Evolutionary conservation across 768 basidiomycete species (phyloP), one percentile per base, ranked within the genome.

Genomic region (Exidia glandulosa): DNA sequence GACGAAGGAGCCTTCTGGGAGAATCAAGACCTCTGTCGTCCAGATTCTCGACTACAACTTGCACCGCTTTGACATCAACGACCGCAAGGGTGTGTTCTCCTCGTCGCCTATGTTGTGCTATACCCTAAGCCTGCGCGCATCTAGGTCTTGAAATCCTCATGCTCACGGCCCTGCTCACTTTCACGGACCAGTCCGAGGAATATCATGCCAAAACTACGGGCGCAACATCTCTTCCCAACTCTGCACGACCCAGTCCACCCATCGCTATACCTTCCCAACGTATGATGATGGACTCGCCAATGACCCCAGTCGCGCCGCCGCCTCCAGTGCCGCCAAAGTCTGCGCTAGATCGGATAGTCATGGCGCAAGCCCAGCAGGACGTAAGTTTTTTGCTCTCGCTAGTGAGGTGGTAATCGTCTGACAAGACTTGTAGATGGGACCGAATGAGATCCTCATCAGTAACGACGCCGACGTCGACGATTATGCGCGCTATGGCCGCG

Each of bases 11-110:
- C 80, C 83, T 1, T 75, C 83, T 2, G 85, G 86, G 6, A 76
- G 81, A 27, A 74, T 86, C 50, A 86, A 82, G 66, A 83, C 85
- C 13, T 70, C 79, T 0, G 77, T 83, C 2, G 75, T 90, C 31
- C 90, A 93, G 66, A 81, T 93, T 29, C 74, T 93, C 3, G 90
- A 93, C 69, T 93, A 92, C 64, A 93, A 93, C 65, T 75, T 93
- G 36, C 83, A 90, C 65, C 74, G 90, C 41, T 93, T 93, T 65
- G 90, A 92, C 63, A 85, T 93, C 56, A 76, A 87, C 16, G 90
- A 93, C 66, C 80, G 88, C 32, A 93, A 93, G 69, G 68, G 67
- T 68, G 57, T 12, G 60, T 14, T 16, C 14, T 34, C 29, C 19
- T 23, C 33, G 5, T 16, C 48, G 10, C 29, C 29, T 10, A 7